These are phyloP conservation scores for Priceomyces fermenticarens DNA, from an alignment of 805 yeast genomes.

Conservation along the genomic window DNA sequence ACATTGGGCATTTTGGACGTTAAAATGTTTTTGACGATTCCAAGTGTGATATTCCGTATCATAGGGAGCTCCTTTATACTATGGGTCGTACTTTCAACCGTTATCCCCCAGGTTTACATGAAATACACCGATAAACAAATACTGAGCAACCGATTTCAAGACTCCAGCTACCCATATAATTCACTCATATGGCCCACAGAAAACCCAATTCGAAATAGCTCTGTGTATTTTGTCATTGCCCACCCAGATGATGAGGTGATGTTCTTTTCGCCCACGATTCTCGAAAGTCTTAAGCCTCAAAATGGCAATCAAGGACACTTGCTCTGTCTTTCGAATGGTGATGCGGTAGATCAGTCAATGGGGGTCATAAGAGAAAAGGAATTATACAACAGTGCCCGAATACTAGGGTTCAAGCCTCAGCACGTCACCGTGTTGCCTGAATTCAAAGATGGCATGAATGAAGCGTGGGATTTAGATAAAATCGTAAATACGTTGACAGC, in stretches of 20 bases:
- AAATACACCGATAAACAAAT: conserved; percentile 28
- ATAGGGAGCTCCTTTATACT: conserved; percentile 21
- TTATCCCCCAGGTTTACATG: conserved; percentile 34
- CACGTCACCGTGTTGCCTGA: conserved; percentile 46
- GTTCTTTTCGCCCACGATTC: conserved; percentile 86
- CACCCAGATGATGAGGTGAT: conserved; percentile 99
- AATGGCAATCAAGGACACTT: conserved; percentile 53
- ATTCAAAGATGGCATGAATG: conserved; percentile 63
- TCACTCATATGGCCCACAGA: conserved; percentile 35
- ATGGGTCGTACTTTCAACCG: conserved; percentile 40
- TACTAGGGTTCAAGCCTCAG: conserved; percentile 46
- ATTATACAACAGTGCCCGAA: conserved; percentile 49
- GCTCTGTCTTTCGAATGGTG: conserved; percentile 75
- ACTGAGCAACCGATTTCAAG: conserved; percentile 21
- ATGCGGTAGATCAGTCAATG: conserved; percentile 58
- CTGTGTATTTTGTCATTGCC: conserved; percentile 64
- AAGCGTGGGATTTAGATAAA: conserved; percentile 54
- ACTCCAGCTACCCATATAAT: conserved; percentile 28
- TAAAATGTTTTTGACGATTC: too few species aligned
- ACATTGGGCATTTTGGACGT: too few species aligned
- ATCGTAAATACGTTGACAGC: conserved; percentile 37
- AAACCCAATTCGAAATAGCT: conserved; percentile 30
- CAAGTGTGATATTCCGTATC: too few species aligned
- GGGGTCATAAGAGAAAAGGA: conserved; percentile 66
- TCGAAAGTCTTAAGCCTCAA: conserved; percentile 45